phyloP scores from a whole-genome alignment of 768 basidiomycete genomes.

The Kwoniella europaea region DNA sequence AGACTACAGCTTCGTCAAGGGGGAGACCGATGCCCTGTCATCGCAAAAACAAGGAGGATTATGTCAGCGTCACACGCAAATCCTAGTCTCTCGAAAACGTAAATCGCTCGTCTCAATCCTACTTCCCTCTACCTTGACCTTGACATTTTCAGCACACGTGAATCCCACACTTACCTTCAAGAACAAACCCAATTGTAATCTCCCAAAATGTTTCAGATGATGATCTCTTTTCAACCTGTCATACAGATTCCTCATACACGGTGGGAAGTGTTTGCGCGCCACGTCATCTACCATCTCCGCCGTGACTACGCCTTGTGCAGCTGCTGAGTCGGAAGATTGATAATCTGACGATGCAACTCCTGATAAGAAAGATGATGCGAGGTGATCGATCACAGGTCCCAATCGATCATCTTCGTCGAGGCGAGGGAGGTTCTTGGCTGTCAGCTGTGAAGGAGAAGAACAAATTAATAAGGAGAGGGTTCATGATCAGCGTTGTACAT shows the following conservation, averaged over 20 bases:
- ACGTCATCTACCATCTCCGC: constrained; percentile 94
- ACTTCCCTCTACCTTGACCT: not conserved
- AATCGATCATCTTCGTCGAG: constrained; percentile 93
- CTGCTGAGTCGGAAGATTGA: constrained; percentile 59
- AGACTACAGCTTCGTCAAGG: constrained; percentile 88
- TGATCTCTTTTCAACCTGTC: constrained; percentile 74
- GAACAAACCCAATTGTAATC: constrained; percentile 90
- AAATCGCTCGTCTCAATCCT: too few relatives aligned
- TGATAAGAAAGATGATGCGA: constrained; percentile 90
- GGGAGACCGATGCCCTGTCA: constrained; percentile 84
- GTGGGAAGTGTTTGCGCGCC: constrained; percentile 84
- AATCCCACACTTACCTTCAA: constrained; percentile 70
- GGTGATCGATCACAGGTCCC: constrained; percentile 82
- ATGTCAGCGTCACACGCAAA: not conserved
- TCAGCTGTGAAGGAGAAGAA: constrained; percentile 64
- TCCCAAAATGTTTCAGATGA: constrained; percentile 90
- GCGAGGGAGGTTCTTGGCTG: constrained; percentile 82
- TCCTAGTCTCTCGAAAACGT: not conserved
- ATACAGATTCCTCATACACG: constrained; percentile 92
- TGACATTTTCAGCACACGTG: not conserved
- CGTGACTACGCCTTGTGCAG: constrained; percentile 70
- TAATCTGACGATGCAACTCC: constrained; percentile 72
- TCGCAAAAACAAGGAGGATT: not conserved
- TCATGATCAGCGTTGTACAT: not conserved
- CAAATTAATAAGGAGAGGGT: not conserved